A percentile compares a stretch with the other conserved stretches of the same genome.
Evolutionary conservation across 768 basidiomycete species (phyloP).

Genomic region (Melanogaster broomeanus): DNA sequence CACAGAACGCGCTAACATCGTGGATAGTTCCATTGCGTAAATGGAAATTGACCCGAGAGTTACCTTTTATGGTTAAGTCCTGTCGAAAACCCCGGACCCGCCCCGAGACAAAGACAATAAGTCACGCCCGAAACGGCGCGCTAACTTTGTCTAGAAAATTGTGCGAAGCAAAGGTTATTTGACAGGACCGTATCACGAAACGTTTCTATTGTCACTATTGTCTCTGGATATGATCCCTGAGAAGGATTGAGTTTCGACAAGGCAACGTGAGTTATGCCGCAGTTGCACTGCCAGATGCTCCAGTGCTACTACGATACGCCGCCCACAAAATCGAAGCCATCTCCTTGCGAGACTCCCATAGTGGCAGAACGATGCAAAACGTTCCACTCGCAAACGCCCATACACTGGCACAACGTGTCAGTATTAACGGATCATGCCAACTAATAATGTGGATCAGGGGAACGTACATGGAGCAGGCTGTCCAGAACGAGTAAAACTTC

Average conservation of each 20-base stretch:
- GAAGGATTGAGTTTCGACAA: conserved; percentile 3
- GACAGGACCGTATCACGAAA: conserved; percentile 1
- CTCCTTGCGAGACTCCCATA: conserved; percentile 39
- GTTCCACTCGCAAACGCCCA: conserved; percentile 38
- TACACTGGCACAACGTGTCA: conserved; percentile 22
- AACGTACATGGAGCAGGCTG: conserved; percentile 38
- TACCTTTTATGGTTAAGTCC: conserved; percentile 4
- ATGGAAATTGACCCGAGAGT: conserved; percentile 3
- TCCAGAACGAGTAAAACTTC: conserved; percentile 40
- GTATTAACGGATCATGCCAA: conserved; percentile 3
- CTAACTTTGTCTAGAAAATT: background rate
- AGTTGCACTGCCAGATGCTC: background rate
- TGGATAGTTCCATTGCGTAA: background rate
- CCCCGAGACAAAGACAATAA: conserved; percentile 27
- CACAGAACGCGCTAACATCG: background rate
- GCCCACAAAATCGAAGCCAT: conserved; percentile 26
- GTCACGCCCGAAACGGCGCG: conserved; percentile 11
- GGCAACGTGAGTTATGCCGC: background rate
- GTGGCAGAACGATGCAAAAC: conserved; percentile 39
- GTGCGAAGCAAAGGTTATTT: conserved; percentile 16
- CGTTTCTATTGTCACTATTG: conserved; percentile 30
- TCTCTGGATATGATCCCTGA: conserved; percentile 3
- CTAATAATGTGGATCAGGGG: background rate
- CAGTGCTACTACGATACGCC: conserved; percentile 5
- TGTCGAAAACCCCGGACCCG: background rate